A percentile compares a stretch with the other conserved stretches of the same genome.
Conservation (phyloP, 495 filamentous ascomycete genomes). For the Darksidea phi region DNA sequence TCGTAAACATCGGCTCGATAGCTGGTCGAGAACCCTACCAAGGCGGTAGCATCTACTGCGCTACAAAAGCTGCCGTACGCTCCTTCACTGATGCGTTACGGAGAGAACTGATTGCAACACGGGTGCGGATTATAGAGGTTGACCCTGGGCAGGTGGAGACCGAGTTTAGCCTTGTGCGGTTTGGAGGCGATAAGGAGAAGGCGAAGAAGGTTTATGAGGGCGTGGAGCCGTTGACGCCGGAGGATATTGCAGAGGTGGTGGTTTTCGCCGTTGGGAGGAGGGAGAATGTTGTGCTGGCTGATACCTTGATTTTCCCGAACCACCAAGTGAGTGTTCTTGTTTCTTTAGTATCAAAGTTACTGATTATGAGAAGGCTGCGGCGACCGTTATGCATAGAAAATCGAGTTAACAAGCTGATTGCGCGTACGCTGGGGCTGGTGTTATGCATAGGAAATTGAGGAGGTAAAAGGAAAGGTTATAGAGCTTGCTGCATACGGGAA, state of each 20-base stretch:
- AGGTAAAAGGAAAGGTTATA: conserved; percentile 12
- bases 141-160: conserved; percentile 98
- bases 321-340: conserved; percentile 66
- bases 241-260: conserved; percentile 91
- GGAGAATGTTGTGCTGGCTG: conserved; percentile 94
- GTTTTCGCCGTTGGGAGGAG: conserved; percentile 85
- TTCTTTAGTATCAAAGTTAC: background rate
- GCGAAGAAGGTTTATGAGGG: conserved; percentile 93
- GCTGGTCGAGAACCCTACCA: conserved; percentile 88
- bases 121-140: conserved; percentile 87
- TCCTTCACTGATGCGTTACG: conserved; percentile 86
- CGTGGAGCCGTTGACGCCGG: conserved; percentile 86
- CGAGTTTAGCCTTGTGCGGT: conserved; percentile 94
- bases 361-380: conserved; percentile 45
- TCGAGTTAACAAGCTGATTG: conserved; percentile 21
- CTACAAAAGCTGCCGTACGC: conserved; percentile 89
- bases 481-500: too few species aligned
- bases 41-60: conserved; percentile 94
- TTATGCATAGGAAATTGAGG: conserved; percentile 43
- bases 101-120: conserved; percentile 81
- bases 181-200: conserved; percentile 87
- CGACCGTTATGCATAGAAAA: conserved; percentile 57
- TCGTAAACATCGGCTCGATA: conserved; percentile 96
- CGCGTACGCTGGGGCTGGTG: conserved; percentile 42
- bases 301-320: conserved; percentile 86